A percentile compares a stretch with the other conserved stretches of the same genome.
Conservation (phyloP, 2,329 filamentous ascomycete genomes). For the Ambrosiella beaveri region DNA sequence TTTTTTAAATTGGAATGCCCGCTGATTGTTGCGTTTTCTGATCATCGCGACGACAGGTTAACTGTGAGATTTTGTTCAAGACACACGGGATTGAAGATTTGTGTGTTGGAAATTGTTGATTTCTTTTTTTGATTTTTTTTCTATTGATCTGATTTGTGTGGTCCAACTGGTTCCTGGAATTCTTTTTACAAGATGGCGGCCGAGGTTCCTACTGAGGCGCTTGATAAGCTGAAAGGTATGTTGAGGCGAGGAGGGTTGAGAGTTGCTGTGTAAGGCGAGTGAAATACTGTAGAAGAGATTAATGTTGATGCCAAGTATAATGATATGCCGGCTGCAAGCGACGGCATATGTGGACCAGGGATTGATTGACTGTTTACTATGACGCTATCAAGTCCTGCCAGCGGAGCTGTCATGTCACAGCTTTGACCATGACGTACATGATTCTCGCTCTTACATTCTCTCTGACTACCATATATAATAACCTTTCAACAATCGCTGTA, state of each 20-base stretch:
- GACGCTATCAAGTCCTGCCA: too few species aligned
- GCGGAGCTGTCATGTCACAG: too few species aligned
- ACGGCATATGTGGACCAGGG: neutral
- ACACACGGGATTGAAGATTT: too few species aligned
- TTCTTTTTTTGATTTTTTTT: neutral
- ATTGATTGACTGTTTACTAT: neutral
- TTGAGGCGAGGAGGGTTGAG: neutral
- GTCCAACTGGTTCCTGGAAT: neutral
- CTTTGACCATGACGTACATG: neutral
- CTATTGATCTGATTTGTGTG: neutral
- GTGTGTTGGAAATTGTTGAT: neutral
- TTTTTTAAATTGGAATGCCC: neutral
- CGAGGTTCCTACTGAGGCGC: constrained; percentile 17
- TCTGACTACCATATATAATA: neutral
- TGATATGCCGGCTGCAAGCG: neutral
- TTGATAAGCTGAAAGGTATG: constrained; percentile 18
- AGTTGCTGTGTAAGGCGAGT: too few species aligned
- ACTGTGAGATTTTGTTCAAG: too few species aligned
- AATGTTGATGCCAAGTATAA: neutral
- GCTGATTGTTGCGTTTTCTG: too few species aligned
- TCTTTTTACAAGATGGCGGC: constrained; percentile 16
- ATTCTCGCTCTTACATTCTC: neutral
- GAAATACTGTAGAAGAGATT: neutral
- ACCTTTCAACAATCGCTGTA: neutral
- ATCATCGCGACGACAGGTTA: too few species aligned